These are phyloP conservation scores for Fusarium coicis DNA, from an alignment of 2,329 filamentous ascomycete genomes.

Conservation along the genomic window DNA sequence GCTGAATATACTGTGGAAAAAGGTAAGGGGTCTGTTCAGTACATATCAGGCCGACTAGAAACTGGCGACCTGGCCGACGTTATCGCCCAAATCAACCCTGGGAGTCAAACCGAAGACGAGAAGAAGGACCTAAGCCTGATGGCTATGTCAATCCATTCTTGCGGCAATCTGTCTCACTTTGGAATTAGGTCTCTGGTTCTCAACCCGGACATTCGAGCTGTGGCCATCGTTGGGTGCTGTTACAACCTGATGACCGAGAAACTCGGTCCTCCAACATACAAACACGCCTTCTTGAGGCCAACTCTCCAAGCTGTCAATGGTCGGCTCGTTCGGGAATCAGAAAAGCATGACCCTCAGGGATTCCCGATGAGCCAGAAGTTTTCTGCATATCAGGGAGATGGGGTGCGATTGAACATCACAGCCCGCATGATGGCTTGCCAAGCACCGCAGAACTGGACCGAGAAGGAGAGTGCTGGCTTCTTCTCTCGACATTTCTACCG, in stretches of 20 bases:
- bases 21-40: constrained; percentile 78
- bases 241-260: constrained; percentile 96
- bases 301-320: constrained; percentile 73
- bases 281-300: constrained; percentile 80
- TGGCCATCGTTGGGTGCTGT: constrained; percentile 97
- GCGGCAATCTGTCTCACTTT: constrained; percentile 96
- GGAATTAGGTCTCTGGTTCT: constrained; percentile 86
- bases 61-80: constrained; percentile 77
- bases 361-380: constrained; percentile 90
- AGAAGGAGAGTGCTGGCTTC: constrained; percentile 82
- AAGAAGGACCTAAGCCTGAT: constrained; percentile 68
- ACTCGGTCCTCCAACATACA: constrained; percentile 86
- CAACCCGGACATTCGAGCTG: constrained; percentile 86
- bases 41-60: constrained; percentile 79
- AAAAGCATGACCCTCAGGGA: constrained; percentile 84
- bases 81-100: constrained; percentile 66
- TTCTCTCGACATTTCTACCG: constrained; percentile 95
- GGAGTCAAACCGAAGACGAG: constrained; percentile 31
- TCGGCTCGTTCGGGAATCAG: constrained; percentile 74
- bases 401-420: constrained; percentile 91
- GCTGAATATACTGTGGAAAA: constrained; percentile 66
- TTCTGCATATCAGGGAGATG: constrained; percentile 65
- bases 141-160: constrained; percentile 96
- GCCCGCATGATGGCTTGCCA: constrained; percentile 98
- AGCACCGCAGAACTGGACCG: constrained; percentile 91